Base-by-base conservation (phyloP, 2,329 filamentous ascomycete species). In the Cadophora sp. region DNA sequence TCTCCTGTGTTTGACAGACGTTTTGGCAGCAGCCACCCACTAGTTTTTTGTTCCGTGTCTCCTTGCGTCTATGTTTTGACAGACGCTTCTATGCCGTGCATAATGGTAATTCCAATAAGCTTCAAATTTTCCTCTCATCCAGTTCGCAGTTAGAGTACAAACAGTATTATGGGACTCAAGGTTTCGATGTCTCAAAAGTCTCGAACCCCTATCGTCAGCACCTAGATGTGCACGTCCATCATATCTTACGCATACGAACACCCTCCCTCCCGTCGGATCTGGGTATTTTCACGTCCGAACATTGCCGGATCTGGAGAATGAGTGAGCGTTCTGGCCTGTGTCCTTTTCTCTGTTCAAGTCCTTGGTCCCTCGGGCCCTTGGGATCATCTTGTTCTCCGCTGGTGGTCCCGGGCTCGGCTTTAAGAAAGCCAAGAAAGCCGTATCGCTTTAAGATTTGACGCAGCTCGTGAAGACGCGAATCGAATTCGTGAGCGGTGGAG, bases 1-100 rank as follows among this genome's bases (percentile, higher is more conserved):
- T 30, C 27, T 30, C 27, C 27, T 30, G 27, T 65, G 62, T 65
- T 65, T 65, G 62, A 53, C 27, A 59, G 41, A 27, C 53, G 62
- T 65, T 65, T 60, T 39, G 30, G 27, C 47, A 50, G 22, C 33
- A 62, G 51, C 50, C 45, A 41, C 60, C 45, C 9, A n/a, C 48
- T n/a, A n/a, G 43, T 51, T 5, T 45, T 30, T 39, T 50, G 41
- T n/a, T 53, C 55, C 41, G 22, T 20, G 36, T 39, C 33, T 62
- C 22, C 30, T 33, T 30, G 27, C 27, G 6, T 30, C 27, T 30
- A 6, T 30, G 27, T 30, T 30, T 30, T 30, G 27, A 30, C 27
- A 30, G 27, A 30, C 6, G 27, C 27, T 43, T n/a, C 9, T 18
- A 24, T 24, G 13, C 39, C 1, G 39, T 18, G 18, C 27, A 48